These are phyloP conservation scores for Fusarium sp. DNA, from an alignment of 2,329 filamentous ascomycete genomes.

Conservation along the genomic window DNA sequence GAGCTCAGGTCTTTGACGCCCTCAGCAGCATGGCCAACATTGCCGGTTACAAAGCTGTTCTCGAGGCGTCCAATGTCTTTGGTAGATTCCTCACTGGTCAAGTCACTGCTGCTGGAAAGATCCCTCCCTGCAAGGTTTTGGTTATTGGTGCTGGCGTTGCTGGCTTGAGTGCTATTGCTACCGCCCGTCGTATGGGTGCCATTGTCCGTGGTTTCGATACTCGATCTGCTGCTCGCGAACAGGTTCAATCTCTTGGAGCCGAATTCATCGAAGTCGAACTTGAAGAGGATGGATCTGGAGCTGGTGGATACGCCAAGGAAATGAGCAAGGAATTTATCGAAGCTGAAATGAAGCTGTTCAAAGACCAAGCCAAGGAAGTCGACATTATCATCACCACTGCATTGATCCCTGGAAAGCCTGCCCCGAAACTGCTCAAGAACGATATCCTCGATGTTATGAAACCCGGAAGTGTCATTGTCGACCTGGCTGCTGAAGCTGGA, in stretches of 20 bases:
- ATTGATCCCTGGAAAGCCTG: slow-evolving; percentile 85
- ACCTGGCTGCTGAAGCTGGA: slow-evolving; percentile 87
- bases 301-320: slow-evolving; percentile 89
- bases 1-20: slow-evolving; percentile 89
- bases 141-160: slow-evolving; percentile 93
- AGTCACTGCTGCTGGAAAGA: slow-evolving; percentile 89
- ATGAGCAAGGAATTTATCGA: slow-evolving; percentile 96
- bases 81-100: slow-evolving; percentile 90
- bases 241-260: slow-evolving; percentile 89
- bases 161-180: slow-evolving; percentile 87
- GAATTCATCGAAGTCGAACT: slow-evolving; percentile 91
- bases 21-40: slow-evolving; percentile 95
- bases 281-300: slow-evolving; percentile 83
- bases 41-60: slow-evolving; percentile 89
- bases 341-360: slow-evolving; percentile 92
- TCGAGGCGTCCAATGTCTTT: slow-evolving; percentile 90
- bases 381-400: slow-evolving; percentile 95
- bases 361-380: slow-evolving; percentile 86
- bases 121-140: slow-evolving; percentile 88
- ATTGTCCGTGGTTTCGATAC: slow-evolving; percentile 93
- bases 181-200: slow-evolving; percentile 85
- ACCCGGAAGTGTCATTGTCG: slow-evolving; percentile 87
- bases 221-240: slow-evolving; percentile 85
- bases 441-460: slow-evolving; percentile 86
- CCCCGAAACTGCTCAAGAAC: slow-evolving; percentile 85